Conservation (phyloP, 2,329 filamentous ascomycete species). For the Stachybotrys echinatus region DNA sequence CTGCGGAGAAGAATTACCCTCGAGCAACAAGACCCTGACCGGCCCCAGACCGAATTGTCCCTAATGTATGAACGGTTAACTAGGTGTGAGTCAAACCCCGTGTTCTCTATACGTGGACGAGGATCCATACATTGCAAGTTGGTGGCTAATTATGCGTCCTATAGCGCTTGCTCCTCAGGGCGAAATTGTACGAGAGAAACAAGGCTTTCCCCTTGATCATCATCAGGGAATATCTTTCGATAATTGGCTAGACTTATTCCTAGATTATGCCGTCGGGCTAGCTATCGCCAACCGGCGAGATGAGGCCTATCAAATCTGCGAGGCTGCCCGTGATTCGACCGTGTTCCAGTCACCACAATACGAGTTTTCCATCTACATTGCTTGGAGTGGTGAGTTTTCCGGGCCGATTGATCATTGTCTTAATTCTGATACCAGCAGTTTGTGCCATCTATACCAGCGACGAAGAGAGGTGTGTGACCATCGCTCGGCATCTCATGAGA, state of each 20-base stretch:
- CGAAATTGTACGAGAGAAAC: slow-evolving; percentile 16
- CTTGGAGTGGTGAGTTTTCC: slow-evolving; percentile 60
- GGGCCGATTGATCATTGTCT: not conserved
- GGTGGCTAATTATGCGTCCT: slow-evolving; percentile 10
- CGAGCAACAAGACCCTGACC: slow-evolving; percentile 12
- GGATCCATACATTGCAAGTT: no score
- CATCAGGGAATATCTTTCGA: slow-evolving; percentile 78
- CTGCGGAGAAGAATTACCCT: slow-evolving; percentile 32
- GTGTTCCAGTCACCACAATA: slow-evolving; percentile 71
- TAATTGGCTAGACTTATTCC: slow-evolving; percentile 84
- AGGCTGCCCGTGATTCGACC: slow-evolving; percentile 72
- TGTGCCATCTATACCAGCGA: slow-evolving; percentile 81
- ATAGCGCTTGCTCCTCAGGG: slow-evolving; percentile 26
- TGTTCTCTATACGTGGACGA: not conserved
- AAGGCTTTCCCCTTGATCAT: slow-evolving; percentile 28
- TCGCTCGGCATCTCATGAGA: slow-evolving; percentile 79
- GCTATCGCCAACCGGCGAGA: slow-evolving; percentile 61
- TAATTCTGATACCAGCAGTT: slow-evolving; percentile 37
- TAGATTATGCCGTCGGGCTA: slow-evolving; percentile 77
- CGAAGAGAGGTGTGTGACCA: slow-evolving; percentile 65
- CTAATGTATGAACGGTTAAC: slow-evolving; percentile 52
- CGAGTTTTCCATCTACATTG: slow-evolving; percentile 69
- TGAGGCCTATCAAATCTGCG: slow-evolving; percentile 75
- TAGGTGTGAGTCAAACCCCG: slow-evolving; percentile 43
- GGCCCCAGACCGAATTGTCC: slow-evolving; percentile 39